Evolutionary conservation across 2,329 filamentous ascomycete species (phyloP).

Genomic region (Pyricularia sp.): DNA sequence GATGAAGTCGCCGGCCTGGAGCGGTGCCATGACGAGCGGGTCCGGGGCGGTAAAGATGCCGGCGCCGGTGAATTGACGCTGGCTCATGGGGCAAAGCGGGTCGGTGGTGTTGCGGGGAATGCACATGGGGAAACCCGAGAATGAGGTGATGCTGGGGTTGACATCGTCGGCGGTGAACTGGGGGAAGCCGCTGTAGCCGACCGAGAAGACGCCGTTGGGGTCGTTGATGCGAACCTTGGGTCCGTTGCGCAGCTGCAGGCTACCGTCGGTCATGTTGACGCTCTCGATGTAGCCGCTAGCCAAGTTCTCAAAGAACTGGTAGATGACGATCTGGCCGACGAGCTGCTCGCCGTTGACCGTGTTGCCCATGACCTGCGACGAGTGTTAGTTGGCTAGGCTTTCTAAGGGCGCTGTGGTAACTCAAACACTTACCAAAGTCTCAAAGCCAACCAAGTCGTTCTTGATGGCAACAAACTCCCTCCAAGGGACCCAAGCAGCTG

Average conservation of each 20-base stretch:
- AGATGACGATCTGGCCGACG: slow-evolving; percentile 20
- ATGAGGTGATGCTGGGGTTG: slow-evolving; percentile 32
- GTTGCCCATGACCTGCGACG: slow-evolving; percentile 21
- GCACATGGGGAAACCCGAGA: slow-evolving; percentile 39
- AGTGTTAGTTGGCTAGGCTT: no score
- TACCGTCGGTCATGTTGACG: slow-evolving; percentile 19
- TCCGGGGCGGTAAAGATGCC: slow-evolving; percentile 22
- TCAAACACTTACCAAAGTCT: slow-evolving; percentile 17
- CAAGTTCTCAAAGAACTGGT: slow-evolving; percentile 22
- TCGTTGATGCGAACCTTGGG: slow-evolving; percentile 26
- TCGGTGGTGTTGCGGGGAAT: slow-evolving; percentile 28
- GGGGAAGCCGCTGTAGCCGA: slow-evolving; percentile 21
- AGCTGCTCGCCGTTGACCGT: slow-evolving; percentile 19
- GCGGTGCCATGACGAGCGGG: slow-evolving; percentile 22
- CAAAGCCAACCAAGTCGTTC: slow-evolving; percentile 19
- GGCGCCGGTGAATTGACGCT: slow-evolving; percentile 19
- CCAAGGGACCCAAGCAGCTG: slow-evolving; percentile 30
- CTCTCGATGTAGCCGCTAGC: slow-evolving; percentile 22
- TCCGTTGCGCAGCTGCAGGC: slow-evolving; percentile 19
- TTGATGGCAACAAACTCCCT: slow-evolving; percentile 20
- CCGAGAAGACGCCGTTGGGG: slow-evolving; percentile 29
- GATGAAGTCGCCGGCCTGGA: slow-evolving; percentile 22
- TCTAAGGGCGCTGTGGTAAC: no score
- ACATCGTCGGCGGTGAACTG: slow-evolving; percentile 34
- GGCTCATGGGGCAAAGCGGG: slow-evolving; percentile 19